phyloP scores from a whole-genome alignment of 2,329 filamentous ascomycete genomes.

The Sclerotinia glacialis region DNA sequence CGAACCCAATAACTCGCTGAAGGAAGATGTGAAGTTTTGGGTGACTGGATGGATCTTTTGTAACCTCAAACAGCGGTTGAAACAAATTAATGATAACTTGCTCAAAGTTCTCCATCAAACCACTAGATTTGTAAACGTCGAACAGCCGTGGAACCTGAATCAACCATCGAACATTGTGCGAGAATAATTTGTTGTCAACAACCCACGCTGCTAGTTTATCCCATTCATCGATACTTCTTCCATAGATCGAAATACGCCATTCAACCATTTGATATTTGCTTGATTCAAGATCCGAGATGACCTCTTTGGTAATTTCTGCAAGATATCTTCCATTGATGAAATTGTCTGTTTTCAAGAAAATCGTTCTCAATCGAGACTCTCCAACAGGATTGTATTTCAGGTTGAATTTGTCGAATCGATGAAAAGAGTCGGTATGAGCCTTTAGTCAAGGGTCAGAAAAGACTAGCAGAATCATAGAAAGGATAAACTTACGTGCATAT shows the following conservation, averaged over 20 bases:
- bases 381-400: conserved; percentile 97
- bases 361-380: conserved; percentile 92
- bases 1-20: conserved; percentile 92
- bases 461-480: background rate
- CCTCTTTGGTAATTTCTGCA: conserved; percentile 96
- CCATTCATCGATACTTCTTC: conserved; percentile 89
- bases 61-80: conserved; percentile 90
- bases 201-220: conserved; percentile 97
- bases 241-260: conserved; percentile 98
- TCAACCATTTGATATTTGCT: conserved; percentile 99
- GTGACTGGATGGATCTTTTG: conserved; percentile 78
- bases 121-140: conserved; percentile 90
- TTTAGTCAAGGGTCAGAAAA: conserved; percentile 39
- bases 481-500: conserved; percentile 79
- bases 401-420: conserved; percentile 99
- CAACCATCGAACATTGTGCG: conserved; percentile 95
- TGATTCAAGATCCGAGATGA: conserved; percentile 93
- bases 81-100: conserved; percentile 90
- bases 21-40: conserved; percentile 93
- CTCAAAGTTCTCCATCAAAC: conserved; percentile 84
- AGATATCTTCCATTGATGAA: conserved; percentile 94
- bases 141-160: conserved; percentile 93
- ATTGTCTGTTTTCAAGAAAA: conserved; percentile 98
- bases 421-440: conserved; percentile 96
- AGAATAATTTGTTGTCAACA: conserved; percentile 96